A percentile compares a stretch with the other conserved stretches of the same genome.
phyloP scores from a whole-genome alignment of 495 filamentous ascomycete genomes.

The Penicillium lividum region DNA sequence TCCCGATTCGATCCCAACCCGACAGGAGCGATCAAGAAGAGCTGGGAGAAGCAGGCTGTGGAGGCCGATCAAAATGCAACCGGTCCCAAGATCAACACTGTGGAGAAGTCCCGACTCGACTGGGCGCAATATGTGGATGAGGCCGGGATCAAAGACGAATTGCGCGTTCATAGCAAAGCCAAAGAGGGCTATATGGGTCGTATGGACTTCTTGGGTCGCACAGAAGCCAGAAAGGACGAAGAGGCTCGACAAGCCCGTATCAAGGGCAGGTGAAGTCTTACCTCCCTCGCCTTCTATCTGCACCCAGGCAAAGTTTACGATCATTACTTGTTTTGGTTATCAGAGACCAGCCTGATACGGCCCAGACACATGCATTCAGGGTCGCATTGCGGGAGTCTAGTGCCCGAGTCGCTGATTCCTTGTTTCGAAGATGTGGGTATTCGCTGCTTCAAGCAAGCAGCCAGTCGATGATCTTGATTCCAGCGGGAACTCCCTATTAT shows the following conservation, averaged over 20 bases:
- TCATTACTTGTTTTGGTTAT: neutral
- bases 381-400: slow-evolving; percentile 5
- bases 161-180: slow-evolving; percentile 78
- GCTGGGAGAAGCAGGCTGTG: slow-evolving; percentile 44
- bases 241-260: slow-evolving; percentile 66
- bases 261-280: slow-evolving; percentile 47
- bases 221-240: slow-evolving; percentile 75
- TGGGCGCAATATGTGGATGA: slow-evolving; percentile 94
- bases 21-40: slow-evolving; percentile 50
- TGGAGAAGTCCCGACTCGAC: slow-evolving; percentile 92
- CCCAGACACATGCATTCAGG: slow-evolving; percentile 2
- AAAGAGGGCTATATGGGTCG: slow-evolving; percentile 79
- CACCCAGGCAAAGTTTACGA: neutral
- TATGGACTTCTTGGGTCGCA: slow-evolving; percentile 86
- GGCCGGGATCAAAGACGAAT: slow-evolving; percentile 88
- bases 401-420: neutral
- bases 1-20: slow-evolving; percentile 80
- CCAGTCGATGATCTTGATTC: slow-evolving; percentile 16
- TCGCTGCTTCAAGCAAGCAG: slow-evolving; percentile 9
- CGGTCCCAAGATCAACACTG: slow-evolving; percentile 87
- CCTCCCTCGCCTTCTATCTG: slow-evolving; percentile 6
- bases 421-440: neutral
- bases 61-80: slow-evolving; percentile 43
- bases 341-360: neutral
- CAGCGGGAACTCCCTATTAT: neutral